phyloP scores from a whole-genome alignment of 164 flowering plant genomes.

The Aristolochia contorta region DNA sequence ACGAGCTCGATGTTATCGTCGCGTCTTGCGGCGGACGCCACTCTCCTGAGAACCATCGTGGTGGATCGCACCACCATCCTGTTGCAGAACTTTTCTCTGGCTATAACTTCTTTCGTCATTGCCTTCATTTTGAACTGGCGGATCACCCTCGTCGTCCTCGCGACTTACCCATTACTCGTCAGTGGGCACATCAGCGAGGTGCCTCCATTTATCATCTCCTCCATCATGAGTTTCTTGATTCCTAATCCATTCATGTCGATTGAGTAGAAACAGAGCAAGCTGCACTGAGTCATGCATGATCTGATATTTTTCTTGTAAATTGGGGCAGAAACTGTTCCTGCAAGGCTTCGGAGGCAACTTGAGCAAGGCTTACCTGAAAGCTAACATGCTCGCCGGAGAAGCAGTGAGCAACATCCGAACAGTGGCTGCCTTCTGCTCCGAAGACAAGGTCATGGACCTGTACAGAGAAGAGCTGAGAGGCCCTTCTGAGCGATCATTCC shows the following conservation, averaged over 20 bases:
- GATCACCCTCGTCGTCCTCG: conserved; percentile 71
- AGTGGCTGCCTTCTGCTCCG: conserved; percentile 87
- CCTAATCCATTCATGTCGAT: background rate
- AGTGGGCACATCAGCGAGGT: conserved; percentile 96
- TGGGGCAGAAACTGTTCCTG: conserved; percentile 81
- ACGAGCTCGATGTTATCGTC: conserved; percentile 77
- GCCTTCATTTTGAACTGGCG: conserved; percentile 93
- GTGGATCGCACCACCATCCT: conserved; percentile 85
- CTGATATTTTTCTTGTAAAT: background rate
- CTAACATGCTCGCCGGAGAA: conserved; percentile 96
- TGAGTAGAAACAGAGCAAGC: no score
- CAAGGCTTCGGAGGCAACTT: conserved; percentile 93
- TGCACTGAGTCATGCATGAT: no score
- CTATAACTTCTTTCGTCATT: conserved; percentile 59
- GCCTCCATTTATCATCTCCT: no score
- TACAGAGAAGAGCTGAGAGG: conserved; percentile 65
- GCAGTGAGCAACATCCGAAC: conserved; percentile 94
- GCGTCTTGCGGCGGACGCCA: conserved; percentile 77
- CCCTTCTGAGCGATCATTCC: conserved; percentile 61
- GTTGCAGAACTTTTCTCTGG: conserved; percentile 56
- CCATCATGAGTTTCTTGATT: background rate
- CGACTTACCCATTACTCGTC: conserved; percentile 70
- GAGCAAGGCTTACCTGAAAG: conserved; percentile 87
- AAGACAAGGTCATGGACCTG: conserved; percentile 70
- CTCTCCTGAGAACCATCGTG: conserved; percentile 59